These are phyloP conservation scores for Candida qinlingensis DNA, from an alignment of 805 yeast species.

Conservation along the genomic window DNA sequence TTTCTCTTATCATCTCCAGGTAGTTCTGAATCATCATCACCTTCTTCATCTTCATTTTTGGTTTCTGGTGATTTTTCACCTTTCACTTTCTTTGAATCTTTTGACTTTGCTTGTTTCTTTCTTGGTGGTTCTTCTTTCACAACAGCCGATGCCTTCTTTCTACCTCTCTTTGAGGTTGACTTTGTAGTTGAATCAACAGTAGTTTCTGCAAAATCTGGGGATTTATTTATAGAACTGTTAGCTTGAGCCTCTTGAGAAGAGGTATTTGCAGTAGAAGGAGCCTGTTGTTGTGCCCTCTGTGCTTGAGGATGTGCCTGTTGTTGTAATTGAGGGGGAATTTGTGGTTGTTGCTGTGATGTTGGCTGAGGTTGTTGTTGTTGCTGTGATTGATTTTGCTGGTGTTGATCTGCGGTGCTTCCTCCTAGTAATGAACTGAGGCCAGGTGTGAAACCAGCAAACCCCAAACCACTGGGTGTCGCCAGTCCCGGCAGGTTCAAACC, in stretches of 20 bases:
- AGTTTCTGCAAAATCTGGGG: neutral
- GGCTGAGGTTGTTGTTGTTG: neutral
- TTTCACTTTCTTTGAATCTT: neutral
- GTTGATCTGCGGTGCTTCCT: conserved; percentile 10
- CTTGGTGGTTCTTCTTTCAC: conserved; percentile 2
- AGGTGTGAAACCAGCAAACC: conserved; percentile 30
- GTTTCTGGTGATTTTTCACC: neutral
- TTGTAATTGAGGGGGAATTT: neutral
- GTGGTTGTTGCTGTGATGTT: neutral
- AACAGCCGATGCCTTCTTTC: conserved; percentile 7
- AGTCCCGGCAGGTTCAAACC: conserved; percentile 25
- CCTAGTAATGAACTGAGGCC: conserved; percentile 28
- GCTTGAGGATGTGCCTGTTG: neutral
- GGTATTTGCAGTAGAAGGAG: neutral
- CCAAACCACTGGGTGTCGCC: conserved; percentile 22
- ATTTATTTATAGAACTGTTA: neutral
- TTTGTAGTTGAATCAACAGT: neutral
- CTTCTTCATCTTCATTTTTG: neutral
- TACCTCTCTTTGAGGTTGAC: conserved; percentile 10
- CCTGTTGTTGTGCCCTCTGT: neutral
- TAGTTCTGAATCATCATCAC: conserved; percentile 24
- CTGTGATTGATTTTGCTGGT: neutral
- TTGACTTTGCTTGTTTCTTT: conserved; percentile 3
- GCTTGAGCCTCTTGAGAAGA: neutral
- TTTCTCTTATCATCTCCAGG: conserved; percentile 72